Percentiles rank a stretch among this genome's conserved stretches.
phyloP scores from a whole-genome alignment of 441 rosid species.

The Theobroma grandiflorum region DNA sequence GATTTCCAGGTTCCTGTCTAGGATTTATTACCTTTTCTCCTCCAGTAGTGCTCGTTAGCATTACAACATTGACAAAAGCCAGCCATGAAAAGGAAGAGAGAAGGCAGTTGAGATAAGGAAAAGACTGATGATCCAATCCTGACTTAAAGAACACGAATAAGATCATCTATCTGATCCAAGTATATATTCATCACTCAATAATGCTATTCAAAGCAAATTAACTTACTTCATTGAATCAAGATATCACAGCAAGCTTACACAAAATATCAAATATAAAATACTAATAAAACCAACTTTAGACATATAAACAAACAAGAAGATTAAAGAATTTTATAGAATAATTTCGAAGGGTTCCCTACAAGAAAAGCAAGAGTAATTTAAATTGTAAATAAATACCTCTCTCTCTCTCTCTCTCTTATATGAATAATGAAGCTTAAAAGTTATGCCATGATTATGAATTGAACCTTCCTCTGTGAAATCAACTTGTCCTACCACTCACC shows the following conservation, averaged over 20 bases:
- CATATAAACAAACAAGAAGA: constrained; percentile 20
- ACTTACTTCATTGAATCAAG: constrained; percentile 13
- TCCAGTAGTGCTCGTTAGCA: no score
- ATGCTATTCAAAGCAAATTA: background rate
- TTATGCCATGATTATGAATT: background rate
- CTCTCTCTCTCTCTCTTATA: background rate
- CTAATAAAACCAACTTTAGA: background rate
- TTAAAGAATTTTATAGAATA: constrained; percentile 38
- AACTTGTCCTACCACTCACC: background rate
- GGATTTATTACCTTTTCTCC: no score
- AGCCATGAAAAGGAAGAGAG: no score
- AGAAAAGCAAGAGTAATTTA: constrained; percentile 16
- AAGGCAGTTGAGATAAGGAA: no score
- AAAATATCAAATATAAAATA: background rate
- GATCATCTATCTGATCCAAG: background rate
- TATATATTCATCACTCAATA: no score
- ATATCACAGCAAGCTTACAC: background rate
- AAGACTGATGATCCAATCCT: background rate
- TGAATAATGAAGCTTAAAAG: background rate
- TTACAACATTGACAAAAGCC: no score
- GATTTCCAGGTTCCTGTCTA: no score
- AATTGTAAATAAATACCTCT: constrained; percentile 24
- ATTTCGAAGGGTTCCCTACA: constrained; percentile 16
- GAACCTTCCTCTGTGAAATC: background rate
- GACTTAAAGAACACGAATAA: background rate